These are phyloP conservation scores for Entrophospora sp. DNA, from an alignment of 192 early-diverging fungal species.

Conservation along the genomic window DNA sequence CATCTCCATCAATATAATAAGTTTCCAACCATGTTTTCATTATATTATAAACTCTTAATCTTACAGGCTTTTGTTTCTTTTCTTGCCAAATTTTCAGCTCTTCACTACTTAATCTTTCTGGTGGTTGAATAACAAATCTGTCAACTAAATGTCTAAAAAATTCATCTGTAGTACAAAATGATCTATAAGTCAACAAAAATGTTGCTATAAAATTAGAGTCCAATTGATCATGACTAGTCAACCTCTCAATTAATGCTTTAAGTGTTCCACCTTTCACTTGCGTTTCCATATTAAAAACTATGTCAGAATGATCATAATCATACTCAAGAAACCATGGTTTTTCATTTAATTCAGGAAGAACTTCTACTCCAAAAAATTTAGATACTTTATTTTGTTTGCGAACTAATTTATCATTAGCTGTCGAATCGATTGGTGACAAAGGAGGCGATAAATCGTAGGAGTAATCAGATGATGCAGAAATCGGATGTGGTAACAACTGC, in stretches of 20 bases:
- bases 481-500: too few species aligned
- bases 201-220: constrained; percentile 79
- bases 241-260: constrained; percentile 71
- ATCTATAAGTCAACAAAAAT: constrained; percentile 92
- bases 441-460: constrained; percentile 20
- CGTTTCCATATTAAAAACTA: constrained; percentile 80
- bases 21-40: constrained; percentile 94
- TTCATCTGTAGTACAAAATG: constrained; percentile 74
- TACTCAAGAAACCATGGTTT: constrained; percentile 75
- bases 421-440: neutral
- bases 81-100: constrained; percentile 74
- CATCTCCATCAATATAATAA: constrained; percentile 73
- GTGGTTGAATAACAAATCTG: constrained; percentile 74
- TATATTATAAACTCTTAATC: constrained; percentile 88
- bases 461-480: constrained; percentile 28
- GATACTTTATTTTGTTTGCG: constrained; percentile 36
- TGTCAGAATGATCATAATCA: constrained; percentile 65
- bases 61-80: constrained; percentile 79
- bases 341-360: constrained; percentile 25
- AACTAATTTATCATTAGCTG: neutral
- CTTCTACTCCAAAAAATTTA: constrained; percentile 54
- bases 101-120: constrained; percentile 45
- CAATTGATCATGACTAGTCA: constrained; percentile 79
- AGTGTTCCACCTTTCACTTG: constrained; percentile 88
- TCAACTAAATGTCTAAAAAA: constrained; percentile 65